A percentile compares a stretch with the other conserved stretches of the same genome.
These are phyloP conservation scores for Podosphaera aphanis DNA, from an alignment of 2,329 filamentous ascomycete genomes.

Conservation along the genomic window DNA sequence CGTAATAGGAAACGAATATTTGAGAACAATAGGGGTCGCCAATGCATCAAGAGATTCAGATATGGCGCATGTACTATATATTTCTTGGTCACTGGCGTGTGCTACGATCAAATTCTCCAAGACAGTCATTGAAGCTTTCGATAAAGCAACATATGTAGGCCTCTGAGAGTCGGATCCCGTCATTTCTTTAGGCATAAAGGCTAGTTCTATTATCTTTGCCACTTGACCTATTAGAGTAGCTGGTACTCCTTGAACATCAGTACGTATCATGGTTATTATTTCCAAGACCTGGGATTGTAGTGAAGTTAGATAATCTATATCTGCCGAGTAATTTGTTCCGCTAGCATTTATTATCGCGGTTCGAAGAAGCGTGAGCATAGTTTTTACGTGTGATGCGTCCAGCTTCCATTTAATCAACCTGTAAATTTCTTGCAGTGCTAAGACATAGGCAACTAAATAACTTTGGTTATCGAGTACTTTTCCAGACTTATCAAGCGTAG, in stretches of 20 bases:
- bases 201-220: constrained; percentile 46
- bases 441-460: constrained; percentile 65
- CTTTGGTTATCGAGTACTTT: constrained; percentile 45
- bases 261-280: constrained; percentile 41
- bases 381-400: constrained; percentile 33
- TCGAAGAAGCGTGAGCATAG: constrained; percentile 48
- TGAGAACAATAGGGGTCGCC: constrained; percentile 45
- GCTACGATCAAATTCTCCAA: constrained; percentile 35
- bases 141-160: constrained; percentile 73
- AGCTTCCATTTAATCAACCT: constrained; percentile 44
- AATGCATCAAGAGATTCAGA: constrained; percentile 42
- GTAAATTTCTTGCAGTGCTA: constrained; percentile 55
- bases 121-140: constrained; percentile 56
- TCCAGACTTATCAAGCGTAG: constrained; percentile 20
- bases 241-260: constrained; percentile 39
- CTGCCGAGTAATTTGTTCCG: constrained; percentile 41
- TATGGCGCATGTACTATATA: constrained; percentile 48
- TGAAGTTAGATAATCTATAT: constrained; percentile 49
- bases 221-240: constrained; percentile 45
- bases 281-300: constrained; percentile 49
- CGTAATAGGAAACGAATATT: constrained; percentile 53
- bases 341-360: constrained; percentile 49
- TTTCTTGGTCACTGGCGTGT: constrained; percentile 37
- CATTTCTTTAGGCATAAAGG: constrained; percentile 26
- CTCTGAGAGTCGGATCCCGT: constrained; percentile 20